phyloP scores from a whole-genome alignment of 2,329 filamentous ascomycete species.

The Colletotrichum tamarilloi region DNA sequence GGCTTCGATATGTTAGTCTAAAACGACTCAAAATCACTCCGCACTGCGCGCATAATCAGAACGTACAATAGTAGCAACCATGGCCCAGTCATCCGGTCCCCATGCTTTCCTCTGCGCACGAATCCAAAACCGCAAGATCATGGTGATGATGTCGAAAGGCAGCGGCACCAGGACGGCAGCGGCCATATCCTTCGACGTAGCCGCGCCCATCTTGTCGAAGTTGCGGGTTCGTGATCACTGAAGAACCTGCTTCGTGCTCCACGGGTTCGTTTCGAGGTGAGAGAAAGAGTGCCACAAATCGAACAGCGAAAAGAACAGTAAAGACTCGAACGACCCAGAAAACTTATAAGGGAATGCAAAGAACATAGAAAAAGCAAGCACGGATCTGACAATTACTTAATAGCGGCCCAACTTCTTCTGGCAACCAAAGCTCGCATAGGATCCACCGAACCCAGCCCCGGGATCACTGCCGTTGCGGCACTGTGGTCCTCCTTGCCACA shows the following conservation, averaged over 20 bases:
- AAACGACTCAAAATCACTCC: too few species aligned
- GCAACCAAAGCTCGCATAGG: neutral
- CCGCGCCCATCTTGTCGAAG: conserved; percentile 19
- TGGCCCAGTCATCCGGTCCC: conserved; percentile 33
- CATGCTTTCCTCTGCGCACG: conserved; percentile 31
- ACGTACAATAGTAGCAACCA: conserved; percentile 31
- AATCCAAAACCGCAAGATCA: conserved; percentile 25
- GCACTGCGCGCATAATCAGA: neutral
- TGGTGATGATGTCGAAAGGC: conserved; percentile 17
- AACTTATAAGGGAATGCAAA: neutral
- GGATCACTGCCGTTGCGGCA: conserved; percentile 11
- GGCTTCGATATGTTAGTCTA: conserved; percentile 16
- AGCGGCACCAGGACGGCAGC: conserved; percentile 26
- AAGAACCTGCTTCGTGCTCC: conserved; percentile 29
- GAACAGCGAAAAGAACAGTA: neutral
- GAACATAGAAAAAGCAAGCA: neutral
- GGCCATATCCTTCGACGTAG: conserved; percentile 32
- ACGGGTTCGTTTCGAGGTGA: neutral
- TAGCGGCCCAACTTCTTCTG: conserved; percentile 15
- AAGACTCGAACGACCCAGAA: neutral
- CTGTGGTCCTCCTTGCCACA: conserved; percentile 10
- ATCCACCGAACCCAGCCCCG: conserved; percentile 16
- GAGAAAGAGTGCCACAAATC: conserved; percentile 1
- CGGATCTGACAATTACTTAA: conserved; percentile 18
- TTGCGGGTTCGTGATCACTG: neutral